Evolutionary conservation across 768 basidiomycete genomes (phyloP), one percentile per base, ranked within the genome.

Genomic region (Phlebiopsis gigantea): DNA sequence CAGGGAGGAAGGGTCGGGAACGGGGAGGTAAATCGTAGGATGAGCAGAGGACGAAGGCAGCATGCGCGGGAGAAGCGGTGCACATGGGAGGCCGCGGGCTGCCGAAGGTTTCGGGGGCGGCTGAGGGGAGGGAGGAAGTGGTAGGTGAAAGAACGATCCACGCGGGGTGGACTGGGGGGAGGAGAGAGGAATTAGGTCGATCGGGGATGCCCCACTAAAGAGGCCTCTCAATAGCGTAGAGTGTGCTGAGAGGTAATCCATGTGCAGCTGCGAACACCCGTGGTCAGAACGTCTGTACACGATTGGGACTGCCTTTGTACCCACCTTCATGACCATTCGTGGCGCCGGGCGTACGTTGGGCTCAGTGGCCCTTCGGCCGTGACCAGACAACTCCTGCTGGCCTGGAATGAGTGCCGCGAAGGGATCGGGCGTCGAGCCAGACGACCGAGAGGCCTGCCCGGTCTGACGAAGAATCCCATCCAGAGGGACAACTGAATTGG

Each of bases 211-310:
- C 25, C 87, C 88, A 62, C 81, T 82, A 66, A 94, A 81, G 42
- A 94, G 77, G 7, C 78, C 80, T 34, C 84, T 77, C 46, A 94
- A 74, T 53, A 92, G 82, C 43, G 77, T 77, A 0, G 91, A 93
- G 69, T 93, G 90, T 17, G 88, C 84, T n/a, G 83, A 82, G 44
- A 96, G 80, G 65, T 87, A 91, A 66, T 90, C 88, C 60, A 81
- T 77, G 64, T 96, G 93, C 25, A 93, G 73, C 90, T 92, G 63
- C 24, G 24, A 47, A 42, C 8, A 17, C 8, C 8, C 17, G 34
- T 9, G 14, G 34, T 39, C 34, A 39, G 34, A 17, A 39, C 34
- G 8, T 34, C 31, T 39, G 34, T 9, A 39, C 17, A 39, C 4
- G n/a, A n/a, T n/a, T n/a, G n/a, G 34, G 12, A 39, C 12, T 4